phyloP scores from a whole-genome alignment of 2,329 filamentous ascomycete species.

The Penicillium sp. region DNA sequence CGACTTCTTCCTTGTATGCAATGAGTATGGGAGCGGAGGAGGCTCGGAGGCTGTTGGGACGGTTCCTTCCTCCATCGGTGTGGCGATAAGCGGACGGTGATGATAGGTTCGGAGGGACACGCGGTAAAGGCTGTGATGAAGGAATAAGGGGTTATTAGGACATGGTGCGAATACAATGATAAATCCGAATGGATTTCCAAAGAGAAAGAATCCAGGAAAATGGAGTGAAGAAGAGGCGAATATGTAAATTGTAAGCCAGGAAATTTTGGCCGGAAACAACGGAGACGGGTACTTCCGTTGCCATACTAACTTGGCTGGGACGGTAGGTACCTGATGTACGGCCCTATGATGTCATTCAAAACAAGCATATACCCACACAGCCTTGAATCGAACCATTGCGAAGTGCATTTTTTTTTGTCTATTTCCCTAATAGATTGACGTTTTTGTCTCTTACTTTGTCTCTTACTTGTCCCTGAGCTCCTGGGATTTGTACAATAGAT shows the following conservation, averaged over 20 bases:
- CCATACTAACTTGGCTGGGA: slow-evolving; percentile 13
- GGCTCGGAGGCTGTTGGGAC: slow-evolving; percentile 26
- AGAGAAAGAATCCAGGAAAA: background rate
- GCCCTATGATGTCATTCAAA: slow-evolving; percentile 24
- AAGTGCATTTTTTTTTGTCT: no score
- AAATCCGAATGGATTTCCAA: background rate
- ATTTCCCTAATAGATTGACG: background rate
- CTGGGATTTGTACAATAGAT: background rate
- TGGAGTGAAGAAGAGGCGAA: background rate
- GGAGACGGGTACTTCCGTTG: slow-evolving; percentile 14
- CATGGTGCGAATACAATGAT: slow-evolving; percentile 1
- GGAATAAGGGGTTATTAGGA: slow-evolving; percentile 1
- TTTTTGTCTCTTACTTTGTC: background rate
- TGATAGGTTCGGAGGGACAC: background rate
- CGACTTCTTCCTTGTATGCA: slow-evolving; percentile 52
- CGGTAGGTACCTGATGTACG: slow-evolving; percentile 25
- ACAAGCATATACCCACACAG: background rate
- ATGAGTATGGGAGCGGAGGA: slow-evolving; percentile 56
- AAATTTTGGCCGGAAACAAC: slow-evolving; percentile 21
- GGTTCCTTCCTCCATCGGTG: slow-evolving; percentile 35
- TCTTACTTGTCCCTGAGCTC: background rate
- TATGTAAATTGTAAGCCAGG: background rate
- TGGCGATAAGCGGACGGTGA: slow-evolving; percentile 15
- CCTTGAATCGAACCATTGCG: background rate
- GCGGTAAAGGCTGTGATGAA: background rate